These are phyloP conservation scores for Suillus occidentalis DNA, from an alignment of 768 basidiomycete species.

Conservation along the genomic window DNA sequence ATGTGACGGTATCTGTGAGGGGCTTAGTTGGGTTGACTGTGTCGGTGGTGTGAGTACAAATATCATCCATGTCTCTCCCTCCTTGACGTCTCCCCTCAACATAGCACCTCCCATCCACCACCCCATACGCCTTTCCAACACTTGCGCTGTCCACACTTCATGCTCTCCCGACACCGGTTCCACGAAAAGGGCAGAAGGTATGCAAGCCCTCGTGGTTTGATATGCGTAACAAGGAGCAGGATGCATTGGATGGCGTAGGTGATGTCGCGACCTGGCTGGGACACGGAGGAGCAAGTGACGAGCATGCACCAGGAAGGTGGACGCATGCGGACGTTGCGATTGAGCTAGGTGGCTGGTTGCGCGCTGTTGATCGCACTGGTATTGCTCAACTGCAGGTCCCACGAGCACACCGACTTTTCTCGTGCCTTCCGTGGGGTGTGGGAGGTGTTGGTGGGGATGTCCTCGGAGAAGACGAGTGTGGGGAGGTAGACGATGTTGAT, in stretches of 20 bases:
- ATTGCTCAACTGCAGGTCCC: slow-evolving; percentile 13
- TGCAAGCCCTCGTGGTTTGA: slow-evolving; percentile 89
- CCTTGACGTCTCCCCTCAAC: neutral
- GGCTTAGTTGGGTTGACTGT: slow-evolving; percentile 75
- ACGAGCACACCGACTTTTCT: slow-evolving; percentile 50
- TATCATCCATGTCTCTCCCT: neutral
- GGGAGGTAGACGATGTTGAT: slow-evolving; percentile 26
- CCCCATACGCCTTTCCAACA: slow-evolving; percentile 84
- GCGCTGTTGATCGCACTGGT: slow-evolving; percentile 39
- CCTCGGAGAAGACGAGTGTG: slow-evolving; percentile 32
- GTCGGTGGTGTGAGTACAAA: slow-evolving; percentile 51
- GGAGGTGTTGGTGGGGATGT: slow-evolving; percentile 22
- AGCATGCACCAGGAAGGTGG: slow-evolving; percentile 44
- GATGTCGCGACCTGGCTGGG: slow-evolving; percentile 59
- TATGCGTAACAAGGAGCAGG: slow-evolving; percentile 50
- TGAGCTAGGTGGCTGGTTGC: slow-evolving; percentile 61
- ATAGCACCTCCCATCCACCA: slow-evolving; percentile 66
- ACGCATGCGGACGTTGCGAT: slow-evolving; percentile 48
- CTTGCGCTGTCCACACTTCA: slow-evolving; percentile 83
- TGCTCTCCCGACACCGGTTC: slow-evolving; percentile 83
- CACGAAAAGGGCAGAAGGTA: slow-evolving; percentile 74
- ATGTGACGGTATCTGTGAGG: slow-evolving; percentile 66
- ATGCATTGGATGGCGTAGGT: slow-evolving; percentile 58
- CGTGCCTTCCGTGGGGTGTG: slow-evolving; percentile 46
- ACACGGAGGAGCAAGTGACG: slow-evolving; percentile 19